Evolutionary conservation across 2,329 filamentous ascomycete species (phyloP).

Genomic region (Pestalotiopsis sp.): DNA sequence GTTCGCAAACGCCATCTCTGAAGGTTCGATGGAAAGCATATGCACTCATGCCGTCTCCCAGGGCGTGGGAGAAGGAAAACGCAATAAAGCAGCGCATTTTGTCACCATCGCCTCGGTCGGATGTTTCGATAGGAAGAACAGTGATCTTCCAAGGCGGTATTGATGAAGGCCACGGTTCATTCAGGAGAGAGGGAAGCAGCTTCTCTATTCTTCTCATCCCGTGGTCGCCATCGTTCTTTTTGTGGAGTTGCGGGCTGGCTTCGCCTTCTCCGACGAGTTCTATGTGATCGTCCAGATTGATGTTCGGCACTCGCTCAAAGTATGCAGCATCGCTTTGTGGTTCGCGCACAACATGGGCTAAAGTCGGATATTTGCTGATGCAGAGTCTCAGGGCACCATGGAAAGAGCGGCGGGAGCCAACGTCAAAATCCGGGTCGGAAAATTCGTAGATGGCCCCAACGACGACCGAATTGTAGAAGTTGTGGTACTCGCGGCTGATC

Average conservation of each 20-base stretch:
- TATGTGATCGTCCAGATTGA: slow-evolving; percentile 9
- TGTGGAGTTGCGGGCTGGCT: neutral
- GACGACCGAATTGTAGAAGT: slow-evolving; percentile 5
- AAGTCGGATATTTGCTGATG: slow-evolving; percentile 10
- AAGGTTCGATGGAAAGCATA: slow-evolving; percentile 7
- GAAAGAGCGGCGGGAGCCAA: neutral
- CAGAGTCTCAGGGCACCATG: neutral
- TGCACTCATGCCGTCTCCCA: slow-evolving; percentile 11
- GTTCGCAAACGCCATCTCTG: neutral
- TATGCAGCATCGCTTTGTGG: slow-evolving; percentile 6
- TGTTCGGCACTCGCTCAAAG: slow-evolving; percentile 3
- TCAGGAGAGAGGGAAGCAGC: slow-evolving; percentile 1
- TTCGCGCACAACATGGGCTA: slow-evolving; percentile 4
- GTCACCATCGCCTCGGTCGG: neutral
- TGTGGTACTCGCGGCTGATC: slow-evolving; percentile 6
- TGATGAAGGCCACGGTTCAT: neutral
- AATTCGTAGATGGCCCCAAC: slow-evolving; percentile 8
- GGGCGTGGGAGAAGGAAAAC: slow-evolving; percentile 11
- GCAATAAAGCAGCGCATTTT: slow-evolving; percentile 6
- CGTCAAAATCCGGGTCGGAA: neutral
- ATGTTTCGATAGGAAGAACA: neutral
- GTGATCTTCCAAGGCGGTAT: slow-evolving; percentile 10
- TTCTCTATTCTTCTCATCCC: neutral
- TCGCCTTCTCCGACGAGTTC: neutral
- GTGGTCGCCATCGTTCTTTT: neutral